phyloP scores from a whole-genome alignment of 495 filamentous ascomycete genomes.

The Entonaema liquescens region DNA sequence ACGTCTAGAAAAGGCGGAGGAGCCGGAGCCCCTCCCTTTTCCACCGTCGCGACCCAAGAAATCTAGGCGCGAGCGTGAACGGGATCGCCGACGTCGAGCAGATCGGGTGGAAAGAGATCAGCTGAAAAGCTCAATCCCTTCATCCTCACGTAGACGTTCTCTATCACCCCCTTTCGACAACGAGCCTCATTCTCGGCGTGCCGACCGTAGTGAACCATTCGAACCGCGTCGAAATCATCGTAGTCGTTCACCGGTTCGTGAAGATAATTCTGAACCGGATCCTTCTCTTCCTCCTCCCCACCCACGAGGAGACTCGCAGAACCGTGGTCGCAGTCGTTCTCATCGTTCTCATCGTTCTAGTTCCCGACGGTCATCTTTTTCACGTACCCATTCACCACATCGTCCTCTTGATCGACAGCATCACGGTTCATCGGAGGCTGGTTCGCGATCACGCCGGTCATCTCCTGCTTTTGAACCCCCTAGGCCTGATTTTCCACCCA shows the following conservation, averaged over 20 bases:
- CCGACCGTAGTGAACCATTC: slow-evolving; percentile 34
- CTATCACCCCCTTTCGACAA: slow-evolving; percentile 41
- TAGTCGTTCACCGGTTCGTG: slow-evolving; percentile 46
- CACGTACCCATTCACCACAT: slow-evolving; percentile 47
- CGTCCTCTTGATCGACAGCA: slow-evolving; percentile 46
- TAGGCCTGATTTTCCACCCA: slow-evolving; percentile 44
- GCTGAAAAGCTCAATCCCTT: slow-evolving; percentile 25
- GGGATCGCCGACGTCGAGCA: slow-evolving; percentile 42
- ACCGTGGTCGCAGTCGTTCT: slow-evolving; percentile 41
- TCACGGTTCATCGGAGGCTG: slow-evolving; percentile 48
- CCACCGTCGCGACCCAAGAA: slow-evolving; percentile 41
- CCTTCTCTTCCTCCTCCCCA: slow-evolving; percentile 16
- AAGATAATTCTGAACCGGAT: slow-evolving; percentile 32
- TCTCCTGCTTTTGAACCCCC: slow-evolving; percentile 44
- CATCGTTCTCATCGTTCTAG: slow-evolving; percentile 33
- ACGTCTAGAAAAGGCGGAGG: slow-evolving; percentile 42
- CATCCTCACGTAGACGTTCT: slow-evolving; percentile 38
- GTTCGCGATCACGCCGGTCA: slow-evolving; percentile 49
- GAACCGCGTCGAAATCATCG: slow-evolving; percentile 37
- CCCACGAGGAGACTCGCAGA: slow-evolving; percentile 34
- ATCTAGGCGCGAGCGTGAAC: slow-evolving; percentile 44
- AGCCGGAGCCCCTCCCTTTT: slow-evolving; percentile 45
- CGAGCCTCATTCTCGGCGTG: slow-evolving; percentile 29
- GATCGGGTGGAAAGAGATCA: slow-evolving; percentile 39
- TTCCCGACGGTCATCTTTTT: slow-evolving; percentile 50